Base-by-base conservation (phyloP, 2,329 filamentous ascomycete species). In the Esteya vermicola region DNA sequence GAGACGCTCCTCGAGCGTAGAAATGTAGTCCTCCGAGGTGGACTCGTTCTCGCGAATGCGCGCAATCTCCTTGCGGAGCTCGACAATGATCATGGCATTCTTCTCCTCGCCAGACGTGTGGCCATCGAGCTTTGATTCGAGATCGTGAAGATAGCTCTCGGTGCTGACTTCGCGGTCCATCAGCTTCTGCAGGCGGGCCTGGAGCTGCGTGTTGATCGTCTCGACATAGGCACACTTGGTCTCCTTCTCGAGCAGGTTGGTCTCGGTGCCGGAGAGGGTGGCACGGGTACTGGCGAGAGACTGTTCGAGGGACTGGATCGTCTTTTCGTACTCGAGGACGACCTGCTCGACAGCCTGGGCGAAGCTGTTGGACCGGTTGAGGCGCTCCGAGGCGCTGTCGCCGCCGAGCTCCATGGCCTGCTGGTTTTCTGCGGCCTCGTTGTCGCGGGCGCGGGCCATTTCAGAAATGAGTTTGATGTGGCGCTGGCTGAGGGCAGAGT, bases 281-380 rank as follows among this genome's bases (percentile, higher is more conserved):
- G 82, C 71, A 42, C 91, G 75, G 1, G 91, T 96, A 52, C 78
- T 91, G 1, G 88, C 88, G 13, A 98, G 72, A 2, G 88, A 95
- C 38, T 86, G 78, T 58, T 98, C 91, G 14, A 98, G 71, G 39
- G 76, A 81, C 57, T 96, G 88, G 37, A 98, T 98, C 0, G 93
- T 98, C 68, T 93, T 96, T 58, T 98, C 93, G 55, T 98, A 98
- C 60, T 98, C 91, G 36, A 96, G 65, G 4, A 98, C 85, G 19
- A 98, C 85, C 54, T 93, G 84, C 53, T 98, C 91, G 18, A 98
- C 89, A 22, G 89, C 89, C 55, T 93, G 82, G 2, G 89, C 88
- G 55, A 98, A 96, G 0, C 85, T 93, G 56, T 93, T 94, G 16
- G 93, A 98, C 31, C 91, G 79, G 56, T 95, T 93, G 47, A 96